Evolutionary conservation across 345 rosid species (phyloP), one percentile per base, ranked within the genome.

Genomic region (Ceriops tagal): DNA sequence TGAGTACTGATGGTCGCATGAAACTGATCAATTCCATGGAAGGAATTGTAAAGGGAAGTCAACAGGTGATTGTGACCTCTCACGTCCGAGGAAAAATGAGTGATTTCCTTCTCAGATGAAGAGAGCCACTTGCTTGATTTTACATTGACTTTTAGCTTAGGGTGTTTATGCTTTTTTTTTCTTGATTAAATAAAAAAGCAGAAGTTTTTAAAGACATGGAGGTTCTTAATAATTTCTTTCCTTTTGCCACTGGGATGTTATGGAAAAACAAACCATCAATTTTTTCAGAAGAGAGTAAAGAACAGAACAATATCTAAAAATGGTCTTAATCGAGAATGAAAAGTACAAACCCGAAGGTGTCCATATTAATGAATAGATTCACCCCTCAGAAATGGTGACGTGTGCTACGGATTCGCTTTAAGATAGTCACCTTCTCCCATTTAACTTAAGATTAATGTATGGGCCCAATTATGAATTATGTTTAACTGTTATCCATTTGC

Each of bases 21-120:
- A 93, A 90, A 76, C 84, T 87, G 66, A 83, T 85, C 61, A 81
- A 83, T 79, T 90, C 96, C 70, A 81, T 90, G 96, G 93, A 92
- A 75, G 96, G 84, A 73, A 88, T 90, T 78, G 80, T 83, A 73
- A 87, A 86, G 76, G 89, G 91, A 70, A 90, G 86, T 79, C 89
- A 91, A 71, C 96, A 86, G 92, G 90, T 93, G 68, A 58, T 64
- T 63, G 30, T 53, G 43, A 37, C 20, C 47, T 67, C 53, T 11
- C 11, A n/a, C 32, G 20, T 35, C 5, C 24, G 24, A 8, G 59
- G 22, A 56, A 56, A 55, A 43, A 43, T 43, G 49, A 43, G 49
- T 43, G 49, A 43, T 43, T 43, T 43, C 18, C 15, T 43, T 43
- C 15, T 43, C 3, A 8, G 59, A 22, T 56, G 30, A 56, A 24